Conservation (phyloP, 2,329 filamentous ascomycete species). For the Alternaria sp. region DNA sequence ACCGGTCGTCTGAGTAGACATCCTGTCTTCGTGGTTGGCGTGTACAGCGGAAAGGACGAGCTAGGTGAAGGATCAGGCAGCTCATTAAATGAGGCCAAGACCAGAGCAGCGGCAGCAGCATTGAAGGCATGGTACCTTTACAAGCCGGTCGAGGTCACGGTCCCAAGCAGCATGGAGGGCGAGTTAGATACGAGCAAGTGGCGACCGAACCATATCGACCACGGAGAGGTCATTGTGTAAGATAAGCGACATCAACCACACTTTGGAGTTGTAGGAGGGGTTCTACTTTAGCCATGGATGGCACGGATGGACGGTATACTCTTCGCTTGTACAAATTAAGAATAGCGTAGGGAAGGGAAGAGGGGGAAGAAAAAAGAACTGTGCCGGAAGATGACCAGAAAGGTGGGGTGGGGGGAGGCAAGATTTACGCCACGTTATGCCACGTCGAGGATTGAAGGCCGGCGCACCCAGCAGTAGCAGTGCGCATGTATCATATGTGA, state of each 20-base stretch:
- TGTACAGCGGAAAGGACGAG: constrained; percentile 90
- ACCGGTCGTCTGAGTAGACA: constrained; percentile 85
- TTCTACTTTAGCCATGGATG: constrained; percentile 16
- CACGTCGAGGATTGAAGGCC: not conserved
- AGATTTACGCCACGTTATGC: constrained; percentile 4
- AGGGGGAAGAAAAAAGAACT: constrained; percentile 2
- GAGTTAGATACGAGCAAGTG: constrained; percentile 54
- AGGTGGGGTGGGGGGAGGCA: constrained; percentile 13
- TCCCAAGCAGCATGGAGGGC: constrained; percentile 61
- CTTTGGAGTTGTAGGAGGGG: constrained; percentile 30
- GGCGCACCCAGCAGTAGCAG: constrained; percentile 13
- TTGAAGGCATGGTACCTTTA: constrained; percentile 98
- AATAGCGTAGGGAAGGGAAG: not conserved
- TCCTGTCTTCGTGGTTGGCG: constrained; percentile 92
- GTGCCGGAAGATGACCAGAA: constrained; percentile 1
- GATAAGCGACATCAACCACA: constrained; percentile 24
- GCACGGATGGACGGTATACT: constrained; percentile 23
- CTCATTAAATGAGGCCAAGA: constrained; percentile 78
- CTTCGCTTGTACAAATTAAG: constrained; percentile 30
- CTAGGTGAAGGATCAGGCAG: constrained; percentile 87
- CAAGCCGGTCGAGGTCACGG: constrained; percentile 68
- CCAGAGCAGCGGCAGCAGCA: constrained; percentile 81
- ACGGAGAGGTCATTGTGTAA: constrained; percentile 63
- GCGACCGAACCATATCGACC: constrained; percentile 65
- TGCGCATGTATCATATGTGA: constrained; percentile 34